Evolutionary conservation across 106 monocot species (phyloP), one percentile per base, ranked within the genome.

Genomic region (Vanilla planifolia): DNA sequence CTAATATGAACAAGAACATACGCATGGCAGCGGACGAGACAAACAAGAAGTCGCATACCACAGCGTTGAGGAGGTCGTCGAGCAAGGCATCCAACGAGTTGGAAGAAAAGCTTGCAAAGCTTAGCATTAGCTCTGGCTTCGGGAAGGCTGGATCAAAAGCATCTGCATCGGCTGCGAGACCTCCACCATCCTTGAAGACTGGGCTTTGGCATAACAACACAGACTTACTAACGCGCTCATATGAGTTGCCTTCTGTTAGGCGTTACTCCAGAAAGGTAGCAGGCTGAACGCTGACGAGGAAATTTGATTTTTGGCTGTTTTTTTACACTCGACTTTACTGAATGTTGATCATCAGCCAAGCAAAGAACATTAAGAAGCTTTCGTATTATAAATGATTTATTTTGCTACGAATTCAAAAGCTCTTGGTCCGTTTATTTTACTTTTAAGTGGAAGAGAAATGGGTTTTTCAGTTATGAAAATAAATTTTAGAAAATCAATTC

Each of bases 161-260:
- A 39, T 27, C 36, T 3, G 34, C 32, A 4, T 17, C 48, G 3
- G 34, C 60, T 25, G 19, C 39, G 37, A 64, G 36, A 46, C 78
- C 69, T 9, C 64, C 75, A 0, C 55, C 77, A 14, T 25, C 73
- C 0, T 67, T 90, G 80, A 92, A 80, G 60, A 80, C 91, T 34
- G 86, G 91, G 13, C 84, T 84, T 2, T 89, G 77, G 72, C 83
- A 79, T 22, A 48, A 65, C 43, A 63, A 75, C 10, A 43, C 78
- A 0, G 63, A 71, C 24, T 51, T 60, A 4, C 48, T 70, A 5
- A 65, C 33, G 0, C 63, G 62, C 20, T 63, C 79, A 1, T 25
- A 72, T 23, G 73, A 75, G 21, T 48, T 81, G 27, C 81, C 71
- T 8, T 56, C 65, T 22, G 61, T 44, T 2, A 82, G 77, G 51